These are phyloP conservation scores for Candida quercuum DNA, from an alignment of 805 yeast genomes.

Conservation along the genomic window DNA sequence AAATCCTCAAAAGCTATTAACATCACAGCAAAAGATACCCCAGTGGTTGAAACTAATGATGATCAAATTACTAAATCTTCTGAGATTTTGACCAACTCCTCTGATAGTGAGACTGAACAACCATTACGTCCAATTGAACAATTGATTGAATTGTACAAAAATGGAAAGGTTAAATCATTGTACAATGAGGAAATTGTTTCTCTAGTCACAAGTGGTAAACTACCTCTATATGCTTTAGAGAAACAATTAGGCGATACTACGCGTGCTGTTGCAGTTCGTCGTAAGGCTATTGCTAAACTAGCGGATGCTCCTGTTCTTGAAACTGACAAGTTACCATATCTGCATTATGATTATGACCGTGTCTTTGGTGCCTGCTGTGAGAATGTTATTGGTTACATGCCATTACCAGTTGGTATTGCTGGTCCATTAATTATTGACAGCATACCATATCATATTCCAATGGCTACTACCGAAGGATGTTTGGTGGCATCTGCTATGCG, in stretches of 20 bases:
- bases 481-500: conserved; percentile 98
- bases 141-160: conserved; percentile 54
- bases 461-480: conserved; percentile 99
- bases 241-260: conserved; percentile 84
- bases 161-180: conserved; percentile 64
- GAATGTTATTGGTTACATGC: conserved; percentile 95
- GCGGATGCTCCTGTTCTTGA: conserved; percentile 80
- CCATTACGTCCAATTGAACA: conserved; percentile 56
- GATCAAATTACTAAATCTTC: conserved; percentile 17
- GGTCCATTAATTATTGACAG: conserved; percentile 95
- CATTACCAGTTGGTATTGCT: conserved; percentile 95
- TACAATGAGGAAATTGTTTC: conserved; percentile 68
- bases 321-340: conserved; percentile 68
- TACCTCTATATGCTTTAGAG: conserved; percentile 92
- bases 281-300: conserved; percentile 81
- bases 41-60: conserved; percentile 7
- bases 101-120: conserved; percentile 32
- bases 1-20: conserved; percentile 1
- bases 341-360: conserved; percentile 84
- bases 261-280: conserved; percentile 91
- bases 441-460: conserved; percentile 83
- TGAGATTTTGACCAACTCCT: conserved; percentile 24
- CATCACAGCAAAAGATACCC: conserved; percentile 2
- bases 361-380: conserved; percentile 99
- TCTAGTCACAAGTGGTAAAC: conserved; percentile 66